phyloP scores from a whole-genome alignment of 768 basidiomycete genomes.

The Psilocybe sp. region DNA sequence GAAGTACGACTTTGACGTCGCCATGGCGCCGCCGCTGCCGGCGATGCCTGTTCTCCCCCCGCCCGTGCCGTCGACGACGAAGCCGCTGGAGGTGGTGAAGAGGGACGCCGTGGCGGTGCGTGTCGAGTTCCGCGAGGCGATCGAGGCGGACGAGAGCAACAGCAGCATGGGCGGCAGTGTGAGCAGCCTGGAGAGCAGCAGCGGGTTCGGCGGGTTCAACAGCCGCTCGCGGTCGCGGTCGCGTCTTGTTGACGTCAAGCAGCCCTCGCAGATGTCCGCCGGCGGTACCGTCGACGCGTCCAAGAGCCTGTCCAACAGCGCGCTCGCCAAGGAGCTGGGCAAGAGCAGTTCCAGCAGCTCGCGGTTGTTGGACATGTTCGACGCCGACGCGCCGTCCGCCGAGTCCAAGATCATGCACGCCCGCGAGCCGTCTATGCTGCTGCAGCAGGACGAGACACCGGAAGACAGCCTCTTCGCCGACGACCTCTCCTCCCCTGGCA shows the following conservation, averaged over 20 bases:
- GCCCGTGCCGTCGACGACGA: background rate
- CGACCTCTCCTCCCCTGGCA: too few species aligned
- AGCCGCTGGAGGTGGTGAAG: background rate
- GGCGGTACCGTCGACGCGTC: too few species aligned
- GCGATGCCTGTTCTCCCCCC: slow-evolving; percentile 33
- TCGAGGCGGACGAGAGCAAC: slow-evolving; percentile 5
- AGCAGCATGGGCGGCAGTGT: slow-evolving; percentile 4
- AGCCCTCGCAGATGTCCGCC: too few species aligned
- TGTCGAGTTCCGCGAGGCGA: background rate
- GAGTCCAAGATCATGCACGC: background rate
- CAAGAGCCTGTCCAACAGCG: too few species aligned
- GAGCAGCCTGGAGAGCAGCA: slow-evolving; percentile 5
- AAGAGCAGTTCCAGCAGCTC: too few species aligned
- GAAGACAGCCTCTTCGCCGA: too few species aligned
- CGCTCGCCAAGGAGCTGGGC: too few species aligned
- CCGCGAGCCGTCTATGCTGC: too few species aligned
- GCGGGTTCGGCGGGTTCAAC: slow-evolving; percentile 13
- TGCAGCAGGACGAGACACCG: too few species aligned
- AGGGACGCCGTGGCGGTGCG: background rate
- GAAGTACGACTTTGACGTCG: slow-evolving; percentile 40
- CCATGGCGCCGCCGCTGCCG: slow-evolving; percentile 50
- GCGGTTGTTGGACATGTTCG: too few species aligned
- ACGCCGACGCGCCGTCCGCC: background rate
- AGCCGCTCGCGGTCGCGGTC: background rate
- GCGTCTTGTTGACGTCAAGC: too few species aligned